Base-by-base conservation (phyloP, 2,329 filamentous ascomycete genomes). In the Fusarium aywerte region DNA sequence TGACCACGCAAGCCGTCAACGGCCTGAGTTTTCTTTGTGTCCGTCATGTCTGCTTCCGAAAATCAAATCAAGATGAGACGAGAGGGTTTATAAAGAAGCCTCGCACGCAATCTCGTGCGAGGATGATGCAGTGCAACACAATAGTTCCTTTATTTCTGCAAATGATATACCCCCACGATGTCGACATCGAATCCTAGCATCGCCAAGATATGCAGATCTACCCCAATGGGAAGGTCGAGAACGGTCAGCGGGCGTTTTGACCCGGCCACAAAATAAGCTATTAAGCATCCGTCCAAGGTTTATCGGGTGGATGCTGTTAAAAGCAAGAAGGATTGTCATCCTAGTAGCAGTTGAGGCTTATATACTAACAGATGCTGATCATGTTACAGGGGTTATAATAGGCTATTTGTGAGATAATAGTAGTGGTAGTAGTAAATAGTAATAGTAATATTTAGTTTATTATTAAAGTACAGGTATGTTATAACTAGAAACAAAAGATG, bases 401-500 rank as follows among this genome's bases (percentile, higher is more conserved):
- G 38, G 31, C 18, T 32, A 29, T 58, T 43, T 32, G 23, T 18
- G n/a, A 32, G 25, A 38, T 20, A 23, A n/a, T 16, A 33, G 27
- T 6, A 38, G 43, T 43, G 45, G 23, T 13, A 35, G 12, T 39
- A 18, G 51, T 11, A 55, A 10, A 11, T 11, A 31, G 13, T 11
- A 8, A 42, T 42, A 16, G 4, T 25, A 23, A 16, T 36, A 38
- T 36, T 49, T 35, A 25, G 40, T 36, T 36, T 29, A 36, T 49
- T 49, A 49, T 49, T 49, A 49, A 27, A 35, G 11, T 35, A 33
- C 23, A 20, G 12, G 18, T 29, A 43, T 15, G 15, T 49, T 25
- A 33, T 62, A 40, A 36, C 40, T 65, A 87, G 62, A 87, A 87
- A 43, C 78, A 78, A 64, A 89, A 88, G 1, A 88, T 77, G 49